These are phyloP conservation scores for Claviceps capensis DNA, from an alignment of 2,329 filamentous ascomycete genomes.

Conservation along the genomic window DNA sequence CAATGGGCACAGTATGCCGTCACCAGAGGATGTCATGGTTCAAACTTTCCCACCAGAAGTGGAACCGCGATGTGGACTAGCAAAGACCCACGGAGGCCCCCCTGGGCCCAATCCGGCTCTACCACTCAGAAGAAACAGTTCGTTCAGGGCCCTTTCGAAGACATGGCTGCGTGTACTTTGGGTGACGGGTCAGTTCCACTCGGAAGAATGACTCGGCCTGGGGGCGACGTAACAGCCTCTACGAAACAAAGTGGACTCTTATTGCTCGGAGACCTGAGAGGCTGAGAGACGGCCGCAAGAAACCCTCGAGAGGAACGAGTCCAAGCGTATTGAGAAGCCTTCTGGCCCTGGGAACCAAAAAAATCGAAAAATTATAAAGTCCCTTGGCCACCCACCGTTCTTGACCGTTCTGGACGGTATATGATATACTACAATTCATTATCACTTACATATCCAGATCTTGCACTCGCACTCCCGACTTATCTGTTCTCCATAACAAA, in stretches of 20 bases:
- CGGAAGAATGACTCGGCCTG: conserved; percentile 3
- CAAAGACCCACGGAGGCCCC: conserved; percentile 1
- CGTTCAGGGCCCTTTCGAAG: no score
- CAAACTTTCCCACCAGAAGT: conserved; percentile 6
- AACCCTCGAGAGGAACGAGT: conserved; percentile 2
- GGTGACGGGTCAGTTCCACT: conserved; percentile 1
- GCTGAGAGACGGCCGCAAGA: background rate
- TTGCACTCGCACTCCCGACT: background rate
- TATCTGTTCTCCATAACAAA: conserved; percentile 2
- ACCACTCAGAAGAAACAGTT: no score
- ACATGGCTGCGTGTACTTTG: background rate
- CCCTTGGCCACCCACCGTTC: conserved; percentile 23
- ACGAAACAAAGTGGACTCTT: conserved; percentile 2
- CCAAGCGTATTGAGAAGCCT: background rate
- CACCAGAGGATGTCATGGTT: conserved; percentile 3
- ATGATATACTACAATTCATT: conserved; percentile 5
- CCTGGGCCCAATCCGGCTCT: background rate
- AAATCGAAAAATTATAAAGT: conserved; percentile 17
- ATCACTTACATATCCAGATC: conserved; percentile 3
- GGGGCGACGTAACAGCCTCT: background rate
- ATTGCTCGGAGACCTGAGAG: conserved; percentile 3
- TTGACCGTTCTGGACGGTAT: conserved; percentile 29
- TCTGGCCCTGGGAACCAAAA: background rate
- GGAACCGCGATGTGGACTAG: conserved; percentile 11
- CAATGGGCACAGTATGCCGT: conserved; percentile 2